These are phyloP conservation scores for Tolypocladium cylindrosporum DNA, from an alignment of 2,329 filamentous ascomycete genomes.

Conservation along the genomic window DNA sequence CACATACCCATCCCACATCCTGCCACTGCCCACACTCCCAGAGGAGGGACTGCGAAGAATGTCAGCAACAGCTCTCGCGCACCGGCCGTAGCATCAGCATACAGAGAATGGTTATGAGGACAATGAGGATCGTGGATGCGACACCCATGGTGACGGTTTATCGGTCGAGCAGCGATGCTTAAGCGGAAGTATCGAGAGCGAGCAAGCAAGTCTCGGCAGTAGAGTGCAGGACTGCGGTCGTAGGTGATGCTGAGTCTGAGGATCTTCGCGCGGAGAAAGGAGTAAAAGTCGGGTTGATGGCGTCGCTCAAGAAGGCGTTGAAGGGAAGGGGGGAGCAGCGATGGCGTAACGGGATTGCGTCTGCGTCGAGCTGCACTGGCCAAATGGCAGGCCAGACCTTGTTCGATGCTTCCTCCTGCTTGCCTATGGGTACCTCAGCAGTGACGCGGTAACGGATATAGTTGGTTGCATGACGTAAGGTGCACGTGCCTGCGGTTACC, in stretches of 20 bases:
- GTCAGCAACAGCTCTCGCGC: constrained; percentile 9
- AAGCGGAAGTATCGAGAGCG: background rate
- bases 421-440: background rate
- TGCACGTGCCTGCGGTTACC: background rate
- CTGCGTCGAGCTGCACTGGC: background rate
- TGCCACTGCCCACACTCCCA: constrained; percentile 53
- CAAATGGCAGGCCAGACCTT: background rate
- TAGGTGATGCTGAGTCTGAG: background rate
- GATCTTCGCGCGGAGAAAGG: background rate
- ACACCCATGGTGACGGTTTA: constrained; percentile 34
- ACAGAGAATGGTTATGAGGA: constrained; percentile 45
- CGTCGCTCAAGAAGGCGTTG: background rate
- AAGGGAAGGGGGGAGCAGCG: background rate
- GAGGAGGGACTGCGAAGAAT: constrained; percentile 47
- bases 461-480: background rate
- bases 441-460: background rate
- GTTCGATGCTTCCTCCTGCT: background rate
- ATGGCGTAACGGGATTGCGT: constrained; percentile 9
- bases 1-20: constrained; percentile 48
- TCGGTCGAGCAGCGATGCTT: background rate
- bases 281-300: background rate
- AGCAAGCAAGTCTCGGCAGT: background rate
- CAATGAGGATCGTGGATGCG: constrained; percentile 35
- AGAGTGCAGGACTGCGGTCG: background rate
- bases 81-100: constrained; percentile 12